Conservation (phyloP, 495 filamentous ascomycete genomes). For the Extremus antarcticus region DNA sequence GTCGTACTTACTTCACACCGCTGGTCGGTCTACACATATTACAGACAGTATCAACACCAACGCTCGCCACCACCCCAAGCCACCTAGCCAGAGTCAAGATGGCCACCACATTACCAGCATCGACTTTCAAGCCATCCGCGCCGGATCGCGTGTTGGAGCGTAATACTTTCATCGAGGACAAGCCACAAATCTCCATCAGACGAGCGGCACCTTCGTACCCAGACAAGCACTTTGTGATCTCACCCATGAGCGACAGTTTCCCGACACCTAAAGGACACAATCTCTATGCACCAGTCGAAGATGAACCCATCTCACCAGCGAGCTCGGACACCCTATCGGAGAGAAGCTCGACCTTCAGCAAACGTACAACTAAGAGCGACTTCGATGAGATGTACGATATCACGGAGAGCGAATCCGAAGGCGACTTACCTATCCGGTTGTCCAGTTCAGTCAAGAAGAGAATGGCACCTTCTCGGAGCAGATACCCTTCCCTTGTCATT, state of each 20-base stretch:
- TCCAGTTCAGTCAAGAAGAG: constrained; percentile 38
- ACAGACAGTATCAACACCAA: background rate
- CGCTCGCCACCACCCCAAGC: background rate
- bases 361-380: constrained; percentile 47
- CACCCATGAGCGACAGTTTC: constrained; percentile 50
- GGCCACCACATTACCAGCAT: constrained; percentile 32
- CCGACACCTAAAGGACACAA: constrained; percentile 48
- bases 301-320: constrained; percentile 18
- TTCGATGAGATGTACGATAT: constrained; percentile 84
- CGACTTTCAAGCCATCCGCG: constrained; percentile 26
- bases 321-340: constrained; percentile 37
- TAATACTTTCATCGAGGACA: constrained; percentile 27
- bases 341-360: constrained; percentile 24
- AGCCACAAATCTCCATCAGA: constrained; percentile 20
- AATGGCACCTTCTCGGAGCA: constrained; percentile 29
- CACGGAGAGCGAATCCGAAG: constrained; percentile 56
- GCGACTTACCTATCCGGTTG: constrained; percentile 27
- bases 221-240: constrained; percentile 19
- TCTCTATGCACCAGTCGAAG: constrained; percentile 38
- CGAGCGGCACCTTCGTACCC: constrained; percentile 7
- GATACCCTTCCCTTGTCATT: constrained; percentile 62
- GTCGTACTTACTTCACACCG: constrained; percentile 12
- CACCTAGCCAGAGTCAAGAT: background rate
- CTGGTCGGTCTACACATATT: constrained; percentile 19
- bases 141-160: constrained; percentile 43